Evolutionary conservation across 2,329 filamentous ascomycete species (phyloP), one percentile per base, ranked within the genome.

Genomic region (Aspergillus sclerotialis): DNA sequence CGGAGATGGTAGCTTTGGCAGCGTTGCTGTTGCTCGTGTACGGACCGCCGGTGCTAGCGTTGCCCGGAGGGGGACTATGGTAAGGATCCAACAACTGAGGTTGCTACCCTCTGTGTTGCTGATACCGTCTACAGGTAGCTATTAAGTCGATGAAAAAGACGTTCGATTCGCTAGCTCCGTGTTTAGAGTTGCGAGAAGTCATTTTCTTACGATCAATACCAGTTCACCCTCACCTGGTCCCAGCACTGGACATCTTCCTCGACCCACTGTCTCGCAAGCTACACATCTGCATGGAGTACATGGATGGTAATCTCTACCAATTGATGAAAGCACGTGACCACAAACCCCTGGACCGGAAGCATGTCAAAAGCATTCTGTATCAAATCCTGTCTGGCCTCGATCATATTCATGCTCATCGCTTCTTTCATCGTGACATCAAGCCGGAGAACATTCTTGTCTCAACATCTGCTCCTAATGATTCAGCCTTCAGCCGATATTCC

Each of bases 131-230:
- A 32, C 39, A 96, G 92, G 84, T 98, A 53, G 92, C 92, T 28
- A 95, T 98, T 68, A 98, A 98, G 68, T 96, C 92, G 5, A 98
- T 98, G 92, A 98, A 98, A 75, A 98, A 98, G 76, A 89, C 84
- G 0, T 98, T 96, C 53, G 89, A 96, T 51, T 94, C 86, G 2
- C 88, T 95, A 56, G 69, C 77, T 11, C 84, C 88, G 33, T 98
- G 92, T 61, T 68, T 95, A 44, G 92, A 98, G 63, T 76, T 98
- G 35, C 82, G 92, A 42, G 92, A 98, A 63, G 92, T 98, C 46
- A 92, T 98, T 58, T 98, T 98, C 65, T 71, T 98, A 30, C 82
- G 87, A 55, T 90, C 88, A 8, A 71, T 98, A 11, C 92, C 92
- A 2, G 71, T 76, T 28, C 92, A 98, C 57, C 78, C 80, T 49